Conservation (phyloP, 441 rosid genomes). For the Gossypium gossypioides region DNA sequence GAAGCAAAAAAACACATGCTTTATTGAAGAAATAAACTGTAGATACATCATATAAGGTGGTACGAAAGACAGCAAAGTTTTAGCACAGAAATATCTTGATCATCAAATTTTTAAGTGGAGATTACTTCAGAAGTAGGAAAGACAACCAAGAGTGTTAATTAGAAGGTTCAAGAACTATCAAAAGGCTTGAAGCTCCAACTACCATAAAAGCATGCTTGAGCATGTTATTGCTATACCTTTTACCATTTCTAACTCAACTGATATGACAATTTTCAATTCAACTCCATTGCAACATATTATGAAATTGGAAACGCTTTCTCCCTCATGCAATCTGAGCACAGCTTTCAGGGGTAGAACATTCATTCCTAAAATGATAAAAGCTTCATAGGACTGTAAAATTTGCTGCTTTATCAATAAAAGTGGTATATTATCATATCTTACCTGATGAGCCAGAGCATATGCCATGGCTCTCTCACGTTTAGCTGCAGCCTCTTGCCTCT, state of each 20-base stretch:
- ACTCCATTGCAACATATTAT: not conserved
- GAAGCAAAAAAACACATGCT: not conserved
- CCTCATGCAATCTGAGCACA: not conserved
- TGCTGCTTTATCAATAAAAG: not conserved
- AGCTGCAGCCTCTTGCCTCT: conserved; percentile 96
- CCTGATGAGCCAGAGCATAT: conserved; percentile 97
- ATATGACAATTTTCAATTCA: not conserved
- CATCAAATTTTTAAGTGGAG: not conserved
- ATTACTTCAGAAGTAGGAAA: not conserved
- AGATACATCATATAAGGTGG: not conserved
- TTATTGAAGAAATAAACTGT: not conserved
- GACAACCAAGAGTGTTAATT: not conserved
- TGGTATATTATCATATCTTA: conserved; percentile 20
- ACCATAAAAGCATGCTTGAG: not conserved
- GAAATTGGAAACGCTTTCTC: not conserved
- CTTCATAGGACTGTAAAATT: not conserved
- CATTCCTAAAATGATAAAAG: not conserved
- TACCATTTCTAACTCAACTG: not conserved
- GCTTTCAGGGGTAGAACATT: not conserved
- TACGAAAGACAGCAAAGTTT: not conserved
- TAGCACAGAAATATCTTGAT: not conserved
- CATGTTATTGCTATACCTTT: not conserved
- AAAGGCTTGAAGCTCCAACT: not conserved
- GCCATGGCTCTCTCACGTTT: conserved; percentile 99
- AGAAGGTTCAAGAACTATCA: not conserved